These are phyloP conservation scores for Scutellaria baicalensis DNA, from an alignment of 257 asterid species.

Conservation along the genomic window DNA sequence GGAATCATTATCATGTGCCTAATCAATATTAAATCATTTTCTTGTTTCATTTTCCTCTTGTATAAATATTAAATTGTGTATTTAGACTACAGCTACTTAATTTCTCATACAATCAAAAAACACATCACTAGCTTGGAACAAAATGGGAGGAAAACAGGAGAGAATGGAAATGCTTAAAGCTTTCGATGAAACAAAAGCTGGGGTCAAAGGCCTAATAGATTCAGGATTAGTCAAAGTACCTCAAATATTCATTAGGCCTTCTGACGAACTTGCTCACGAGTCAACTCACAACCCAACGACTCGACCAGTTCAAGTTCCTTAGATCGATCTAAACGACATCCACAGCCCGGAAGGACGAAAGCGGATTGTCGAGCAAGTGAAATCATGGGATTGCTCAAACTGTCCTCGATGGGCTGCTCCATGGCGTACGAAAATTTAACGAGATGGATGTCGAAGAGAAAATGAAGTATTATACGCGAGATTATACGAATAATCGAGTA, in stretches of 20 bases:
- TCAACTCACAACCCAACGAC: background rate
- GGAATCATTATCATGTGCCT: no score
- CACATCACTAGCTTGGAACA: background rate
- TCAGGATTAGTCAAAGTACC: conserved; percentile 30
- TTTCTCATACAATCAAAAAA: no score
- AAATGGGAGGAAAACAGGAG: background rate
- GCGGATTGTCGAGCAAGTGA: conserved; percentile 17
- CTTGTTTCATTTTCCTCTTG: no score
- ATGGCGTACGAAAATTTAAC: conserved; percentile 21
- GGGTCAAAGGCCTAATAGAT: conserved; percentile 52
- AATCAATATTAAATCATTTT: no score
- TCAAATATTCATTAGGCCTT: conserved; percentile 33
- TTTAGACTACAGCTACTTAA: background rate
- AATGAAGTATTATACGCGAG: conserved; percentile 43
- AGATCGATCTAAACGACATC: conserved; percentile 30
- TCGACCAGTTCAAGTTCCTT: conserved; percentile 19
- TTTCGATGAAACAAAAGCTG: conserved; percentile 49
- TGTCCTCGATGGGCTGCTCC: conserved; percentile 27
- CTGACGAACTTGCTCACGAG: conserved; percentile 11
- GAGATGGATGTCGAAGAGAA: conserved; percentile 33
- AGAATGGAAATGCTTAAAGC: conserved; percentile 34
- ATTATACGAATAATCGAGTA: conserved; percentile 4
- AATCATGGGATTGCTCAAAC: conserved; percentile 31
- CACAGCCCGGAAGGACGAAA: background rate
- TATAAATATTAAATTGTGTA: no score